Evolutionary conservation across 345 rosid species (phyloP).

Genomic region (Gossypium raimondii): DNA sequence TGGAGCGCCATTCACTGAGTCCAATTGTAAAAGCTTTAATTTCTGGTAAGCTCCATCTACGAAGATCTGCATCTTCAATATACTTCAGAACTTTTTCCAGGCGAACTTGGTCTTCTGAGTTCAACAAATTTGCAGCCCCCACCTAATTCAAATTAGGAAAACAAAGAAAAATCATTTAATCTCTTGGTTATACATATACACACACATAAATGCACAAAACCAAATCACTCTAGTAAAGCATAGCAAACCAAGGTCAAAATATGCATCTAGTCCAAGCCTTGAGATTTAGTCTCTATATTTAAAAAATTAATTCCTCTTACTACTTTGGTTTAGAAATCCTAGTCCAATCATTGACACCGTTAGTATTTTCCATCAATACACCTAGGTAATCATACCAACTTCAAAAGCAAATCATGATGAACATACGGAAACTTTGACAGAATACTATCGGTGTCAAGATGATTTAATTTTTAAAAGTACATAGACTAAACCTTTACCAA

Average conservation of each 20-base stretch:
- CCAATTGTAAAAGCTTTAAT: slow-evolving; percentile 56
- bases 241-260: background rate
- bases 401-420: no score
- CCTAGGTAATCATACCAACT: no score
- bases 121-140: slow-evolving; percentile 35
- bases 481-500: no score
- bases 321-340: no score
- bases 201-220: background rate
- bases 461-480: no score
- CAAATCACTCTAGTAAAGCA: slow-evolving; percentile 1
- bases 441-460: no score
- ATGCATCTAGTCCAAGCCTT: no score
- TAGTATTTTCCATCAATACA: no score
- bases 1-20: slow-evolving; percentile 56
- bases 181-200: background rate
- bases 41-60: slow-evolving; percentile 60
- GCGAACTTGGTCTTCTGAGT: slow-evolving; percentile 34
- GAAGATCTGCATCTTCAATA: slow-evolving; percentile 78
- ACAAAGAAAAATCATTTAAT: background rate
- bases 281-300: no score
- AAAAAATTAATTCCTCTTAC: no score
- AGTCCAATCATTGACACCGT: no score
- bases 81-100: slow-evolving; percentile 55
- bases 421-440: no score
- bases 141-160: slow-evolving; percentile 22